A percentile compares a stretch with the other conserved stretches of the same genome.
Evolutionary conservation across 139 green algal species (phyloP).

Genomic region (Chlorella sp.): DNA sequence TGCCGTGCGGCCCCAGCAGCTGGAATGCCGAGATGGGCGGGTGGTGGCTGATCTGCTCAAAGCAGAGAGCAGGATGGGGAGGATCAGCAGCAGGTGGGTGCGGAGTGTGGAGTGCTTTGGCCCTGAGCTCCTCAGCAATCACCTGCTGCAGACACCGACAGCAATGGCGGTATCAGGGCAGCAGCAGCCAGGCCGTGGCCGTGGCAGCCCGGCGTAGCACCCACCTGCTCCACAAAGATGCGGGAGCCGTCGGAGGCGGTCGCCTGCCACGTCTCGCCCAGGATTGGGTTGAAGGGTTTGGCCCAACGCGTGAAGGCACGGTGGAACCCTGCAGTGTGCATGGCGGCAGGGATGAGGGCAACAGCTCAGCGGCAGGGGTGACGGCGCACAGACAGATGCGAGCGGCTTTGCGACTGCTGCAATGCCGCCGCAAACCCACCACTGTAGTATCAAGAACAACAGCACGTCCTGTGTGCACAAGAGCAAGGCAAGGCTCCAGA

Average conservation of each 20-base stretch:
- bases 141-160: too few relatives aligned
- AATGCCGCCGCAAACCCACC: neutral
- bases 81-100: too few relatives aligned
- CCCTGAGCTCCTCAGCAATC: too few relatives aligned
- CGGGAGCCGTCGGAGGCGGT: conserved; percentile 59
- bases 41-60: conserved; percentile 59
- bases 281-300: conserved; percentile 92
- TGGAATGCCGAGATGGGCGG: conserved; percentile 83
- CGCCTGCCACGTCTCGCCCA: conserved; percentile 87
- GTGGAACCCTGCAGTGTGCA: conserved; percentile 37
- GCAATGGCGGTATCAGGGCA: too few relatives aligned
- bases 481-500: too few relatives aligned
- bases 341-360: too few relatives aligned
- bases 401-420: neutral
- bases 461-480: too few relatives aligned
- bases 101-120: too few relatives aligned
- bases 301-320: conserved; percentile 64
- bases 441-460: too few relatives aligned
- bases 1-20: conserved; percentile 63
- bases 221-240: conserved; percentile 85
- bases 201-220: conserved; percentile 38
- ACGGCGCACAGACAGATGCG: too few relatives aligned
- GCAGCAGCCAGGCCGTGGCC: neutral
- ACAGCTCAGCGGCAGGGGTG: too few relatives aligned
- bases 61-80: too few relatives aligned